A percentile compares a stretch with the other conserved stretches of the same genome.
Conservation (phyloP, 345 rosid species). For the Lumnitzera littorea region DNA sequence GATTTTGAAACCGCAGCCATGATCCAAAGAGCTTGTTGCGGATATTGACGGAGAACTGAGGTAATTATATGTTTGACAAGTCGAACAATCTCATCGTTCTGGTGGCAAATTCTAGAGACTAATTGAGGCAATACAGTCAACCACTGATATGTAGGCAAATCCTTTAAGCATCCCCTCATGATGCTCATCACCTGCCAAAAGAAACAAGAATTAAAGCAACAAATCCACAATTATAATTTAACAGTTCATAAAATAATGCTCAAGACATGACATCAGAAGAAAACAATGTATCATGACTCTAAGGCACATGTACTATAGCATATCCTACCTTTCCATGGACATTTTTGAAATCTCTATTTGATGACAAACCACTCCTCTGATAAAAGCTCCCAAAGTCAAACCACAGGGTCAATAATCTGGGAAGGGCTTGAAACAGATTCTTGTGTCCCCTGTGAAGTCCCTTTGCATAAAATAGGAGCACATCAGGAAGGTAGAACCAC, state of each 20-base stretch:
- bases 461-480: constrained; percentile 77
- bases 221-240: neutral
- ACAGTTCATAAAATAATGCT: neutral
- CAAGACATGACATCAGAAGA: too few species aligned
- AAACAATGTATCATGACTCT: too few species aligned
- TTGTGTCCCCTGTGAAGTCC: constrained; percentile 93
- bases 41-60: constrained; percentile 81
- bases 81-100: constrained; percentile 73
- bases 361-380: constrained; percentile 44
- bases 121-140: constrained; percentile 87
- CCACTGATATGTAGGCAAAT: constrained; percentile 95
- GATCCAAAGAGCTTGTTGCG: constrained; percentile 92
- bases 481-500: constrained; percentile 76
- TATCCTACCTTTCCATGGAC: constrained; percentile 61
- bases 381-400: constrained; percentile 88
- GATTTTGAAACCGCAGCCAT: constrained; percentile 99
- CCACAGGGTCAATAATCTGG: constrained; percentile 93
- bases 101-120: constrained; percentile 98
- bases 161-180: constrained; percentile 92
- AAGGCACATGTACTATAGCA: neutral
- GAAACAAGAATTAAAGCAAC: constrained; percentile 5
- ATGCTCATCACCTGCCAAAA: constrained; percentile 69
- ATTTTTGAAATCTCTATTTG: constrained; percentile 59
- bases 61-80: constrained; percentile 72
- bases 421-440: constrained; percentile 97